Evolutionary conservation across 2,329 filamentous ascomycete genomes (phyloP).

Genomic region (Diaporthe humulicola): DNA sequence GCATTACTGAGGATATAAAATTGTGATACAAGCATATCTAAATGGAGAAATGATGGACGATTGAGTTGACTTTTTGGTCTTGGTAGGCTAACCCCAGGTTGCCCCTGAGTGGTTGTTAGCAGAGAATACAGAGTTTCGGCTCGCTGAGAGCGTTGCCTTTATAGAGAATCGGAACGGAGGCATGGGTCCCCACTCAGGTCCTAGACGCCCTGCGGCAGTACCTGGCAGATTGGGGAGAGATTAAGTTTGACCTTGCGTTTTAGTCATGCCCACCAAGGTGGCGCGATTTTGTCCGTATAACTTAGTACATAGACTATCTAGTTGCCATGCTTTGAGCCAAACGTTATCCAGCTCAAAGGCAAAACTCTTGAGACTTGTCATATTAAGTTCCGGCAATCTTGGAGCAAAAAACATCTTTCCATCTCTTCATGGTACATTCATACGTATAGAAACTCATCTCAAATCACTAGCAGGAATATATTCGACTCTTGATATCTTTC

Average conservation of each 20-base stretch:
- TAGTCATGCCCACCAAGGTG: background rate
- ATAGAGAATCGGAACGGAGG: background rate
- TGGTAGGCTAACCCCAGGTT: background rate
- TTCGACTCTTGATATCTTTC: background rate
- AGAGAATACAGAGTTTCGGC: slow-evolving; percentile 3
- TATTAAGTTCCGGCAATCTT: background rate
- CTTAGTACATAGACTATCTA: too few relatives aligned
- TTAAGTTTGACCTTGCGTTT: background rate
- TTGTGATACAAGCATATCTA: background rate
- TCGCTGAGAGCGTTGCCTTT: background rate
- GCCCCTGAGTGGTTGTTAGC: background rate
- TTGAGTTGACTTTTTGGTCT: background rate
- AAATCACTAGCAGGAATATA: background rate
- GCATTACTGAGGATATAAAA: background rate
- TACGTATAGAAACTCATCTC: background rate
- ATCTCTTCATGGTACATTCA: too few relatives aligned
- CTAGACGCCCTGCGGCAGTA: background rate
- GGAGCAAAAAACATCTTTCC: background rate
- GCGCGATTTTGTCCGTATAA: background rate
- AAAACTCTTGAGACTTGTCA: background rate
- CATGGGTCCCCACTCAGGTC: background rate
- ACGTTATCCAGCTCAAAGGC: background rate
- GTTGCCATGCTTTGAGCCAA: background rate
- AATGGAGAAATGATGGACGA: background rate
- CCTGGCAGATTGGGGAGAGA: background rate